A percentile compares a stretch with the other conserved stretches of the same genome.
phyloP scores from a whole-genome alignment of 305 asterid genomes.

The Fraxinus xanthoxyloides region DNA sequence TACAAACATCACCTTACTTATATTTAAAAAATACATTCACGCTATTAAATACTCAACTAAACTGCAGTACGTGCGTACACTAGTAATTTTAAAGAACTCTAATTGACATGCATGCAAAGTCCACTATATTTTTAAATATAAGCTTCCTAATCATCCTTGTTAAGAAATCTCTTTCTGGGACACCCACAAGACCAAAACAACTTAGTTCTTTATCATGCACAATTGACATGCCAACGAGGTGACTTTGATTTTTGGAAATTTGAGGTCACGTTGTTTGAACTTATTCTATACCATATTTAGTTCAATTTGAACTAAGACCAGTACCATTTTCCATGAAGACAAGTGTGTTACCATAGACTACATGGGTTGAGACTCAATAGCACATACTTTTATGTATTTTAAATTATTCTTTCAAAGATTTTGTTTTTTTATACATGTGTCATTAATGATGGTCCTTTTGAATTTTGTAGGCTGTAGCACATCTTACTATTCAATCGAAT shows the following conservation, averaged over 20 bases:
- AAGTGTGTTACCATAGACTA: not conserved
- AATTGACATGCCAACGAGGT: not conserved
- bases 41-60: too few species aligned
- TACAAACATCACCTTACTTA: too few species aligned
- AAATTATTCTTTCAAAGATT: not conserved
- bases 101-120: not conserved
- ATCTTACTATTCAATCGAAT: not conserved
- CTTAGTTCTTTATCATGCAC: not conserved
- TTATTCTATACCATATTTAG: not conserved
- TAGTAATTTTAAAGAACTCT: not conserved
- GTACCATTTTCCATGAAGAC: not conserved
- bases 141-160: not conserved
- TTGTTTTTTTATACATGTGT: not conserved
- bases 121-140: not conserved
- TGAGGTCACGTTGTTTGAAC: not conserved
- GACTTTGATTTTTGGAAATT: not conserved
- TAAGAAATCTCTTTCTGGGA: not conserved
- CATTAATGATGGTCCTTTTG: not conserved
- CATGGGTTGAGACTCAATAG: not conserved
- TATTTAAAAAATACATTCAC: too few species aligned
- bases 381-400: not conserved
- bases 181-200: not conserved
- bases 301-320: not conserved
- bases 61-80: too few species aligned
- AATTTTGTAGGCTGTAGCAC: not conserved